These are phyloP conservation scores for Marsdenia floribunda DNA, from an alignment of 257 asterid species.

Conservation along the genomic window DNA sequence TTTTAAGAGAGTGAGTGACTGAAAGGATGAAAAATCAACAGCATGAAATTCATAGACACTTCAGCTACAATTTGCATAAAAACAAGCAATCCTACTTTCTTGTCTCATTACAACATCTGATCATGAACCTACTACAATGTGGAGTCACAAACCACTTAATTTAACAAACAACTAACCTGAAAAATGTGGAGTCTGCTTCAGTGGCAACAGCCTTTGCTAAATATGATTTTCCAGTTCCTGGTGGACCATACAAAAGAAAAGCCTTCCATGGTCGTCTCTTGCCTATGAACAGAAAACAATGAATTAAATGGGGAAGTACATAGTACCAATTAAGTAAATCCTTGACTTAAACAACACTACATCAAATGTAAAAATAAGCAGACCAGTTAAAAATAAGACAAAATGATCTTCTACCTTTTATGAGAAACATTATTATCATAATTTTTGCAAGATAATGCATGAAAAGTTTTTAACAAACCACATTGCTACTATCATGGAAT, in stretches of 20 bases:
- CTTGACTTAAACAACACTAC: background rate
- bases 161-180: slow-evolving; percentile 51
- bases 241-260: slow-evolving; percentile 96
- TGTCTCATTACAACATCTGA: background rate
- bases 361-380: background rate
- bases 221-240: slow-evolving; percentile 98
- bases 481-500: background rate
- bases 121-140: background rate
- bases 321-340: background rate
- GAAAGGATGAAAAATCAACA: too few species aligned
- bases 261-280: slow-evolving; percentile 99
- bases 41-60: too few species aligned
- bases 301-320: background rate
- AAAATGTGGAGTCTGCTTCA: slow-evolving; percentile 96
- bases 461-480: background rate
- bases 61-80: background rate
- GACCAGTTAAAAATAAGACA: too few species aligned
- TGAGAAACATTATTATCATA: background rate
- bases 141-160: slow-evolving; percentile 4
- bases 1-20: background rate
- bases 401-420: background rate
- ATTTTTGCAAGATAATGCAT: background rate
- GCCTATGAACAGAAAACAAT: slow-evolving; percentile 36
- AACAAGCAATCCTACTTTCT: background rate
- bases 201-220: slow-evolving; percentile 99